Base-by-base conservation (phyloP, 23 red algal genomes). In the Cyanidium caldarium region DNA sequence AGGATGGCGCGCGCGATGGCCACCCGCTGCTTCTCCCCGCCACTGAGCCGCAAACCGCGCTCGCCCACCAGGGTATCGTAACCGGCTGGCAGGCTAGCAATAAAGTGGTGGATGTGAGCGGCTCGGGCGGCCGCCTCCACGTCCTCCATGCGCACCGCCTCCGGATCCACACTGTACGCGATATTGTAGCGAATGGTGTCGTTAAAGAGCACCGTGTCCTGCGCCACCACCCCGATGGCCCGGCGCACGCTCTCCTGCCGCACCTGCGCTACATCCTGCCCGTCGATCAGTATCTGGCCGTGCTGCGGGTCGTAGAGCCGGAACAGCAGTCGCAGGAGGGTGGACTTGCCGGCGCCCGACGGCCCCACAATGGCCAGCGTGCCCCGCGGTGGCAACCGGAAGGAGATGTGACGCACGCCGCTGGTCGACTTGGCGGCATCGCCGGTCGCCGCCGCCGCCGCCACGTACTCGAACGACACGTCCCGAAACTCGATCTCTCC, bases 131-230 rank as follows among this genome's bases (percentile, higher is more conserved):
- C 90, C 2, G 65, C 70, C n/a, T 72, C 70, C 0, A 98, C 73
- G 38, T 86, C 79, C 20, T 67, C 75, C 23, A 83, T 71, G 0
- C 72, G 69, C 0, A 83, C 84, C 44, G 51, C 69, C 2, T 72
- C 51, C 38, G 69, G 68, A 26, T 77, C 61, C 7, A 78, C 36
- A 3, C 92, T 83, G 65, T 98, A 98, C 30, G 70, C 84, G 43
- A 98, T 88, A 66, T 98, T 98, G 80, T 98, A 98, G 40, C 57
- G 40, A 7, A 98, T 68, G 33, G 80, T 76, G 19, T 85, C 86
- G 51, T 98, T 98, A 46, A 98, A 98, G 37, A 98, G 46, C 1
- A 98, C 92, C 19, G 84, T 87, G 25, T 98, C 92, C 68, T 98
- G 92, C 2, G 92, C 83, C 2, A 98, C 82, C 5, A 98, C 85